Conservation (phyloP, 2,329 filamentous ascomycete species). For the Dactylellina cionopaga region DNA sequence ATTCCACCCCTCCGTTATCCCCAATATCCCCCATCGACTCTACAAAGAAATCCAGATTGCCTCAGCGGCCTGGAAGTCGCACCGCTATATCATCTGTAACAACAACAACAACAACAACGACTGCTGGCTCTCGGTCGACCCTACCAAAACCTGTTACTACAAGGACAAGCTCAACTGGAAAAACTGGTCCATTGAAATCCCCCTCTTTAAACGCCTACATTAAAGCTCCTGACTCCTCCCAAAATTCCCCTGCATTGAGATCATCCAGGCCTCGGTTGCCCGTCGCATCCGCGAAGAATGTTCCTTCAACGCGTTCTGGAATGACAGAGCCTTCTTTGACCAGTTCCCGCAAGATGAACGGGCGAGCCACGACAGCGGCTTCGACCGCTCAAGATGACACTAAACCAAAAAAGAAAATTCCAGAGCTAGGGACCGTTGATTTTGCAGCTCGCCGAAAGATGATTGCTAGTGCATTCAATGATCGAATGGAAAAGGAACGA, state of each 20-base stretch:
- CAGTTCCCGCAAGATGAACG: slow-evolving; percentile 39
- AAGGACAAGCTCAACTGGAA: slow-evolving; percentile 37
- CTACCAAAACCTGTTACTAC: slow-evolving; percentile 44
- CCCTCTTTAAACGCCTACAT: slow-evolving; percentile 50
- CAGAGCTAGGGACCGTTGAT: slow-evolving; percentile 79
- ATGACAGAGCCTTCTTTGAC: slow-evolving; percentile 42
- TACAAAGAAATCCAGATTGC: slow-evolving; percentile 19
- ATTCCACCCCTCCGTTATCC: slow-evolving; percentile 46
- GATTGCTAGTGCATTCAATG: slow-evolving; percentile 85
- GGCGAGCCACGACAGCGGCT: slow-evolving; percentile 19
- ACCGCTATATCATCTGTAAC: slow-evolving; percentile 16
- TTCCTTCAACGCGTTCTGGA: slow-evolving; percentile 57
- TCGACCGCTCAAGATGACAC: slow-evolving; percentile 57
- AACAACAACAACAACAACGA: slow-evolving; percentile 25
- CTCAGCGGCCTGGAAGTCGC: slow-evolving; percentile 13
- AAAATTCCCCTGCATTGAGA: slow-evolving; percentile 41
- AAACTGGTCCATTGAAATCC: slow-evolving; percentile 36
- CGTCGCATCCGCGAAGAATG: slow-evolving; percentile 46
- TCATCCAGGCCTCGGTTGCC: slow-evolving; percentile 47
- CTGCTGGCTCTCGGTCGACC: slow-evolving; percentile 32
- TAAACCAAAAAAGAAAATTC: slow-evolving; percentile 63
- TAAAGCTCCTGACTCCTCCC: slow-evolving; percentile 36
- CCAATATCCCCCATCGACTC: slow-evolving; percentile 42
- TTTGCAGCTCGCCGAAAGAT: slow-evolving; percentile 83
- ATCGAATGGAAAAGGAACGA: slow-evolving; percentile 78